Evolutionary conservation across 1,284 basidiomycete genomes (phyloP).

Genomic region (Amylostereum chailletii): DNA sequence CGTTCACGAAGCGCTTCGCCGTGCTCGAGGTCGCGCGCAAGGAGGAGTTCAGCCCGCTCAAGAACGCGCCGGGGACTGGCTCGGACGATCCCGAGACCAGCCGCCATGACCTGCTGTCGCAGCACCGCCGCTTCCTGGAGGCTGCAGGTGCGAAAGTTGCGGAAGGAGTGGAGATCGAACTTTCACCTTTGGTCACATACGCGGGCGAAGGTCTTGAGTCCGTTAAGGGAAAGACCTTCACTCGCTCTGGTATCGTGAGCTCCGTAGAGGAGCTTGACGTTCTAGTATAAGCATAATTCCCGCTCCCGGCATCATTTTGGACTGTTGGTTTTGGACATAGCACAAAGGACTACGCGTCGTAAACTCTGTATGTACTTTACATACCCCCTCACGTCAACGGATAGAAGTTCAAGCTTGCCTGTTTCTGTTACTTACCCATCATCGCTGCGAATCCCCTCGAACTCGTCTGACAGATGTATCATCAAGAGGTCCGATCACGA

Average conservation of each 20-base stretch:
- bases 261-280: conserved; percentile 42
- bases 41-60: conserved; percentile 95
- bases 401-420: no score
- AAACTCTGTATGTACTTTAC: not conserved
- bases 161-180: conserved; percentile 46
- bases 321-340: no score
- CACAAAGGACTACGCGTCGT: not conserved
- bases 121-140: conserved; percentile 83
- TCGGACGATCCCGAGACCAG: conserved; percentile 91
- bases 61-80: conserved; percentile 94
- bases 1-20: conserved; percentile 77
- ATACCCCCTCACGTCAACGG: conserved; percentile 3
- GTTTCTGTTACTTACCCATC: no score
- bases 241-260: conserved; percentile 46
- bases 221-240: conserved; percentile 73
- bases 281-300: conserved; percentile 20
- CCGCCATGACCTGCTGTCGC: conserved; percentile 82
- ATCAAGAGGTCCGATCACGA: no score
- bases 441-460: no score
- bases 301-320: no score
- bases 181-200: conserved; percentile 53
- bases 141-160: conserved; percentile 67
- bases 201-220: conserved; percentile 85
- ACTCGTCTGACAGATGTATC: no score
- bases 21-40: conserved; percentile 85